Evolutionary conservation across 495 filamentous ascomycete genomes (phyloP).

Genomic region (Annulohypoxylon nitens): DNA sequence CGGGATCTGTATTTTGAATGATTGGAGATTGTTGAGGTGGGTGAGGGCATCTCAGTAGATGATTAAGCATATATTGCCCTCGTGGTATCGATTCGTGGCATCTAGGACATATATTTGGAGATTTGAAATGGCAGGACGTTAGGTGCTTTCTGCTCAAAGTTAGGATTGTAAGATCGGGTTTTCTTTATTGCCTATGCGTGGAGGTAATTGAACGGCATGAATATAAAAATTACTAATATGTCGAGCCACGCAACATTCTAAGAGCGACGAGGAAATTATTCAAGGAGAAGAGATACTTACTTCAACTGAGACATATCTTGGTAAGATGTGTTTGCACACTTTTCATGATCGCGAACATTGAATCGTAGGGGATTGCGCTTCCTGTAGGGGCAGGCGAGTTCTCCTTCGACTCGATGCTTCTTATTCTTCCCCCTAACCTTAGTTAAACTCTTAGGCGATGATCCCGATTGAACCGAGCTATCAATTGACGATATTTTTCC

Average conservation of each 20-base stretch:
- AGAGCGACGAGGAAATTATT: neutral
- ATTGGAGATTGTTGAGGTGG: neutral
- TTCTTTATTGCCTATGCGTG: too few species aligned
- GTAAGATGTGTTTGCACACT: slow-evolving; percentile 49
- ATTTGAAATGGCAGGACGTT: slow-evolving; percentile 4
- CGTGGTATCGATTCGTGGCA: neutral
- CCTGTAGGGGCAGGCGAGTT: slow-evolving; percentile 54
- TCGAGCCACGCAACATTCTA: too few species aligned
- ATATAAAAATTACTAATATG: too few species aligned
- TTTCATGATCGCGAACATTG: slow-evolving; percentile 52
- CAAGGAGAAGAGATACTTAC: slow-evolving; percentile 37
- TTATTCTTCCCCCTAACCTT: slow-evolving; percentile 9
- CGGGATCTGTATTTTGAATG: neutral
- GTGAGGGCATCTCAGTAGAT: slow-evolving; percentile 4
- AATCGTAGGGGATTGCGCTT: slow-evolving; percentile 57
- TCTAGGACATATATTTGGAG: slow-evolving; percentile 1
- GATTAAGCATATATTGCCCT: neutral
- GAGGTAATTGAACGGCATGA: too few species aligned
- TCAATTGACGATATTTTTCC: neutral
- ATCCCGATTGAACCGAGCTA: neutral
- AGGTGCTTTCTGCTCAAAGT: slow-evolving; percentile 17
- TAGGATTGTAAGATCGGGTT: neutral
- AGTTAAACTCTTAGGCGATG: slow-evolving; percentile 1
- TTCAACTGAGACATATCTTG: slow-evolving; percentile 50
- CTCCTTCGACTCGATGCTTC: slow-evolving; percentile 4